These are phyloP conservation scores for Leccinum disarticulatum DNA, from an alignment of 768 basidiomycete species.

Conservation along the genomic window DNA sequence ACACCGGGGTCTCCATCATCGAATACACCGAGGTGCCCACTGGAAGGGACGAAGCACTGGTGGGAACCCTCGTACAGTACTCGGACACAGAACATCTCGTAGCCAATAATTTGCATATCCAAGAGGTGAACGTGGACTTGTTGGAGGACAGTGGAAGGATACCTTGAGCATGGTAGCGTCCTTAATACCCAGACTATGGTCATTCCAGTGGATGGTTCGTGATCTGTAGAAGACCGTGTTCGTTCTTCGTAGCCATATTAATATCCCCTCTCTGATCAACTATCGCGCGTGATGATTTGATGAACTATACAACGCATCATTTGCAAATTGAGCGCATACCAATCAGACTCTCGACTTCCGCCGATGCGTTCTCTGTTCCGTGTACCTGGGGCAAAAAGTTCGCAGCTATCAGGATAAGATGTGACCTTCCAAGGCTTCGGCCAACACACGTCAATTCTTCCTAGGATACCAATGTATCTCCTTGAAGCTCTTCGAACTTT, in stretches of 20 bases:
- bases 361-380: neutral
- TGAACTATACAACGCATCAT: neutral
- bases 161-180: neutral
- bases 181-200: constrained; percentile 11
- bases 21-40: constrained; percentile 44
- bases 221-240: neutral
- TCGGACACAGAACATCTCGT: constrained; percentile 56
- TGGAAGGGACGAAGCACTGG: constrained; percentile 10
- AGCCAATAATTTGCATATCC: constrained; percentile 24
- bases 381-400: neutral
- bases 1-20: constrained; percentile 50
- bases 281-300: neutral
- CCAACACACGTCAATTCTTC: neutral
- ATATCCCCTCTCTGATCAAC: neutral
- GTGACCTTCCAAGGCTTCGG: neutral
- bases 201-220: constrained; percentile 10
- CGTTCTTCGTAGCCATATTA: neutral
- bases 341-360: neutral
- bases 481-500: constrained; percentile 90
- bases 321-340: neutral
- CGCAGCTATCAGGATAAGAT: neutral
- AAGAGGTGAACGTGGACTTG: constrained; percentile 56
- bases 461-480: constrained; percentile 51
- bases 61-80: constrained; percentile 48
- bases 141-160: constrained; percentile 10